A percentile compares a stretch with the other conserved stretches of the same genome.
These are phyloP conservation scores for Amaranthus palmeri DNA, from an alignment of 148 eudicot genomes.

Conservation along the genomic window DNA sequence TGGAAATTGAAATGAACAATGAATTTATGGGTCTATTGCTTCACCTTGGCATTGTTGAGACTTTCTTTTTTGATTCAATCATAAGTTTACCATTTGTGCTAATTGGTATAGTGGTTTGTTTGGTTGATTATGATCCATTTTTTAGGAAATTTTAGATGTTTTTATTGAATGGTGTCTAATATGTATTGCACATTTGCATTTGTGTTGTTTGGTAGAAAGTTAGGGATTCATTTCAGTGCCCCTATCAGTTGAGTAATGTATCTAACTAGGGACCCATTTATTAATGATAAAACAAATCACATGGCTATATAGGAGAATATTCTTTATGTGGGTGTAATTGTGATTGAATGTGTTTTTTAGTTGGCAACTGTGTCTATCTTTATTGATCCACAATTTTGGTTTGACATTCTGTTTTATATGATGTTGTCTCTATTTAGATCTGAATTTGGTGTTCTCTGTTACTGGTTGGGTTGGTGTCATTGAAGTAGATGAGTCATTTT, in stretches of 20 bases:
- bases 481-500: neutral
- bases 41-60: neutral
- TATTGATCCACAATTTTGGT: neutral
- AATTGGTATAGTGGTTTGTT: neutral
- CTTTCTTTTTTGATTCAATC: neutral
- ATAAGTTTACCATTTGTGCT: conserved; percentile 1
- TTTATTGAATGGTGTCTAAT: neutral
- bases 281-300: no score
- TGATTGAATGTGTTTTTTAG: neutral
- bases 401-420: neutral
- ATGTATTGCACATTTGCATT: conserved; percentile 7
- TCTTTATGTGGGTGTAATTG: no score
- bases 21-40: no score
- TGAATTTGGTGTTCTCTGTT: neutral
- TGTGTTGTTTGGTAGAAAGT: neutral
- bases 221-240: no score
- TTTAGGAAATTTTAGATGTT: neutral
- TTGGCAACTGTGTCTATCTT: conserved; percentile 8
- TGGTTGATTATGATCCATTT: neutral
- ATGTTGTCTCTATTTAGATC: neutral
- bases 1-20: no score
- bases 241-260: no score
- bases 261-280: no score
- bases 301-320: no score
- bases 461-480: neutral